Evolutionary conservation across 768 basidiomycete genomes (phyloP).

Genomic region (Trichaptum fuscoviolaceum): DNA sequence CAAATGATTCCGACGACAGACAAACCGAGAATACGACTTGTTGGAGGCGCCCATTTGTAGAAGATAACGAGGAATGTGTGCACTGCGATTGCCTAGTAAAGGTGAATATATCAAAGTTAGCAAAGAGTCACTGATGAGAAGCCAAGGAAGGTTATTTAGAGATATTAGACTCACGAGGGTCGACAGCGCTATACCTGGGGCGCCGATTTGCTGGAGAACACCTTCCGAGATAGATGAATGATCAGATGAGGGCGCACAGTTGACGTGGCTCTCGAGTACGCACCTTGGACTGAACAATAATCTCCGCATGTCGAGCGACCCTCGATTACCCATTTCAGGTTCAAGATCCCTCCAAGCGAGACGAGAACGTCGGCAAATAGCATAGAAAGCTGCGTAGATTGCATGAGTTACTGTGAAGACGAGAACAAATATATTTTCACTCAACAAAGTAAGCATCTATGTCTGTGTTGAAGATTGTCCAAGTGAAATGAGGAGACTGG

Average conservation of each 20-base stretch:
- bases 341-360: slow-evolving; percentile 12
- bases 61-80: slow-evolving; percentile 15
- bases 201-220: slow-evolving; percentile 12
- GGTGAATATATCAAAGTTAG: neutral
- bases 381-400: slow-evolving; percentile 8
- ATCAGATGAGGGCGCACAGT: neutral
- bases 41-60: slow-evolving; percentile 13
- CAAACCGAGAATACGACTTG: slow-evolving; percentile 8
- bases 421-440: neutral
- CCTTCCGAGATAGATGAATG: neutral
- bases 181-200: slow-evolving; percentile 13
- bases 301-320: slow-evolving; percentile 8
- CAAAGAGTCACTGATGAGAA: neutral
- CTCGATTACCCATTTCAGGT: slow-evolving; percentile 8
- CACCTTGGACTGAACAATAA: slow-evolving; percentile 13
- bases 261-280: neutral
- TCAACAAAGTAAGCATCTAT: slow-evolving; percentile 12
- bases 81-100: slow-evolving; percentile 9
- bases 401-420: neutral
- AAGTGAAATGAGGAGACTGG: neutral
- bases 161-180: slow-evolving; percentile 11
- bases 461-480: slow-evolving; percentile 11
- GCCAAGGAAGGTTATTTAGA: neutral
- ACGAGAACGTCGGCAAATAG: slow-evolving; percentile 10
- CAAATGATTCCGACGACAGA: slow-evolving; percentile 12